These are phyloP conservation scores for Colletotrichum shisoi DNA, from an alignment of 2,329 filamentous ascomycete genomes.

Conservation along the genomic window DNA sequence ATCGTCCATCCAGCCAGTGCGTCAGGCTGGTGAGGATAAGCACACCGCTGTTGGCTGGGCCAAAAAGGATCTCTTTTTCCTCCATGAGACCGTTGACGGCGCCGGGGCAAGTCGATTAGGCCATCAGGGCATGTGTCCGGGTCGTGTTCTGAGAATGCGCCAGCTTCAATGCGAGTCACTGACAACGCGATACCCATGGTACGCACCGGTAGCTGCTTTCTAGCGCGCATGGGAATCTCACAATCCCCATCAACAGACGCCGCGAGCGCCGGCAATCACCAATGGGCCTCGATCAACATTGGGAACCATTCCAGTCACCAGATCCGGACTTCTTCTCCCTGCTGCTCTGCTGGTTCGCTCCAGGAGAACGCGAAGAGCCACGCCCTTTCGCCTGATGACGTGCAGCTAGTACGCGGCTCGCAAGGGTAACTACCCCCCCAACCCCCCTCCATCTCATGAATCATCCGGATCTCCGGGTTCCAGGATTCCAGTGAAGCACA, in stretches of 20 bases:
- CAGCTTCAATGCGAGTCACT: conserved; percentile 18
- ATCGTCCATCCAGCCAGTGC: not conserved
- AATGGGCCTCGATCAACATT: not conserved
- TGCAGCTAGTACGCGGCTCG: not conserved
- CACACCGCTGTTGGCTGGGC: conserved; percentile 2
- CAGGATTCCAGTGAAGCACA: conserved; percentile 2
- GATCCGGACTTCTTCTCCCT: not conserved
- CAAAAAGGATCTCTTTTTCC: conserved; percentile 4
- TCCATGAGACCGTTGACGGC: conserved; percentile 23
- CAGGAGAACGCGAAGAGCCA: not conserved
- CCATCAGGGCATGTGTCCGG: conserved; percentile 12
- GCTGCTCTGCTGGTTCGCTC: not conserved
- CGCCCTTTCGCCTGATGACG: not conserved
- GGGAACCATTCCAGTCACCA: not conserved
- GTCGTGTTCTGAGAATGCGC: conserved; percentile 16
- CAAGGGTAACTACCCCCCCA: not conserved
- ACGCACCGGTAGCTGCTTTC: not conserved
- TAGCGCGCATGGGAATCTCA: not conserved
- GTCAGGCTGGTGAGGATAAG: conserved; percentile 24
- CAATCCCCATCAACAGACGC: not conserved
- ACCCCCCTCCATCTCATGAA: not conserved
- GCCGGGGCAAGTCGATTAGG: conserved; percentile 24
- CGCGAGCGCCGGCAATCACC: not conserved
- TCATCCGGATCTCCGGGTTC: not conserved
- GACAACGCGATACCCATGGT: not conserved